Percentiles rank a stretch among this genome's conserved stretches.
Conservation (phyloP, 2,329 filamentous ascomycete species). For the Penicillium sp. region DNA sequence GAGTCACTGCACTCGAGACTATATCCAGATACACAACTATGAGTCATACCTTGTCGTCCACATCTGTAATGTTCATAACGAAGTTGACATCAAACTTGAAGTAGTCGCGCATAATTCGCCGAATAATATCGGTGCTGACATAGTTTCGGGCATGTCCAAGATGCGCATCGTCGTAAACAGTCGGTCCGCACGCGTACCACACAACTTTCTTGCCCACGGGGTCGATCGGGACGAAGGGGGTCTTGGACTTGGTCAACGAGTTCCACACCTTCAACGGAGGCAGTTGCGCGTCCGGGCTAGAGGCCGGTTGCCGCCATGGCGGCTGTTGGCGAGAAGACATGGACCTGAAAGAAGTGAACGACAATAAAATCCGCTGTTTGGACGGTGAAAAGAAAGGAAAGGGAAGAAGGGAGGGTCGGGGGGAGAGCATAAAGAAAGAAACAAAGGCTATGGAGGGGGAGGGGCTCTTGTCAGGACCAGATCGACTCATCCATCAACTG, state of each 20-base stretch:
- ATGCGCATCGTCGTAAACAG: conserved; percentile 79
- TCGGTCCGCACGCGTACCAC: conserved; percentile 90
- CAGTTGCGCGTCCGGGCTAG: conserved; percentile 36
- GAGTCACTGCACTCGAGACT: conserved; percentile 7
- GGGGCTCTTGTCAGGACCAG: conserved; percentile 19
- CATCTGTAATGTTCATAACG: conserved; percentile 90
- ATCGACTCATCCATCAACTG: conserved; percentile 23
- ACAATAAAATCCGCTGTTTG: conserved; percentile 18
- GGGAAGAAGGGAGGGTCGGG: conserved; percentile 19
- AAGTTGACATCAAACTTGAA: conserved; percentile 81
- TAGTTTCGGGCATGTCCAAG: conserved; percentile 86
- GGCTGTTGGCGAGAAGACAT: conserved; percentile 46
- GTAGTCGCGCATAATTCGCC: conserved; percentile 78
- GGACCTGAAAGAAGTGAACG: conserved; percentile 19
- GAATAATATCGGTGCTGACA: conserved; percentile 84
- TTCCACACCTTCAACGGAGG: conserved; percentile 75
- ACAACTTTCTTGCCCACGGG: conserved; percentile 65
- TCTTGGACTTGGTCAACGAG: conserved; percentile 72
- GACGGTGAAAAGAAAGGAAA: conserved; percentile 8
- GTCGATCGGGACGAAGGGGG: conserved; percentile 72
- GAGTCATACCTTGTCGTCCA: conserved; percentile 66
- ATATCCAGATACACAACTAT: background rate
- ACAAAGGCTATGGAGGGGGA: conserved; percentile 22
- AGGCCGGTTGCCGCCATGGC: conserved; percentile 44
- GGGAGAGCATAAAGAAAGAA: conserved; percentile 29